Percentiles rank a stretch among this genome's conserved stretches.
Evolutionary conservation across 2,329 filamentous ascomycete species (phyloP).

Genomic region (Monascus ruber): DNA sequence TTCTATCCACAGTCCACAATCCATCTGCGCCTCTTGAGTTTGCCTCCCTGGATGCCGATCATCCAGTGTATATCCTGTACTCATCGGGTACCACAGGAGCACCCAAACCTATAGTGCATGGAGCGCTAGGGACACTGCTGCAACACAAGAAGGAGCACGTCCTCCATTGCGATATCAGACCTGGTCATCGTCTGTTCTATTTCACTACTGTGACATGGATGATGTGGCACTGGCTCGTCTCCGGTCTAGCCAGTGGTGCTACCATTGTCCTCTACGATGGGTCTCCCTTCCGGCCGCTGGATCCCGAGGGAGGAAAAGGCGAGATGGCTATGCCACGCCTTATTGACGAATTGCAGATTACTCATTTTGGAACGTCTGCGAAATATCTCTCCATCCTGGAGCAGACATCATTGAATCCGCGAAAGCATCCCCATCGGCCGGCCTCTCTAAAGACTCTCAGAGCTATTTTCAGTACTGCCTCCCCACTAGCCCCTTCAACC

Average conservation of each 20-base stretch:
- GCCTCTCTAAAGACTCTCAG: constrained; percentile 45
- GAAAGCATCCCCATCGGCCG: constrained; percentile 35
- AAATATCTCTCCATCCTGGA: constrained; percentile 89
- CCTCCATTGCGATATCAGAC: constrained; percentile 69
- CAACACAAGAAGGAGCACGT: constrained; percentile 97
- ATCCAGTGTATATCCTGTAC: constrained; percentile 89
- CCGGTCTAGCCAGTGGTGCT: constrained; percentile 68
- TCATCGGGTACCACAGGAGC: constrained; percentile 78
- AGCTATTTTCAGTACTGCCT: constrained; percentile 90
- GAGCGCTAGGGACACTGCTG: constrained; percentile 74
- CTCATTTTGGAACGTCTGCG: constrained; percentile 88
- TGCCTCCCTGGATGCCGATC: constrained; percentile 67
- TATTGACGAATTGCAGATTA: constrained; percentile 69
- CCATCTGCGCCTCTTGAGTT: constrained; percentile 45
- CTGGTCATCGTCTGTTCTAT: constrained; percentile 69
- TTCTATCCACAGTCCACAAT: constrained; percentile 34
- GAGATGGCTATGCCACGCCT: constrained; percentile 73
- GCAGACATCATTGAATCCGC: constrained; percentile 57
- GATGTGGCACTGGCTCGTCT: constrained; percentile 99
- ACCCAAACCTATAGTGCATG: constrained; percentile 92
- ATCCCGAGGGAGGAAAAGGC: constrained; percentile 46
- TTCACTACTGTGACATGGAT: constrained; percentile 96
- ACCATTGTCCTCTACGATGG: constrained; percentile 86
- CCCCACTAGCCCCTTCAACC: constrained; percentile 82
- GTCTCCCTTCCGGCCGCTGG: constrained; percentile 67